A percentile compares a stretch with the other conserved stretches of the same genome.
These are phyloP conservation scores for Gossypium turneri DNA, from an alignment of 345 rosid genomes.

Conservation along the genomic window DNA sequence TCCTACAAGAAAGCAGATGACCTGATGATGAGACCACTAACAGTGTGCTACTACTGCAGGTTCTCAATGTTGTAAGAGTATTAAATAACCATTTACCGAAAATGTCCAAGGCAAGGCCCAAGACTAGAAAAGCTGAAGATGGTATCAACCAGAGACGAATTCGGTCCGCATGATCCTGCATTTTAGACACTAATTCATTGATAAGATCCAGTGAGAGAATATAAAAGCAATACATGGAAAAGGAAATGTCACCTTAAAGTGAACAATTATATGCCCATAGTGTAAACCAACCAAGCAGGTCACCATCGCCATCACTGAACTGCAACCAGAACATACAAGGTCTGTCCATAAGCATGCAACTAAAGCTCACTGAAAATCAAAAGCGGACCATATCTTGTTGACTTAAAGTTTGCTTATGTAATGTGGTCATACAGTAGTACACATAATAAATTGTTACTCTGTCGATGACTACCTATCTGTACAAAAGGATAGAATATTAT, in stretches of 20 bases:
- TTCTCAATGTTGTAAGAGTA: not conserved
- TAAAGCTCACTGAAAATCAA: not conserved
- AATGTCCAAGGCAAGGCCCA: conserved; percentile 52
- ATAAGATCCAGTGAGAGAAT: not conserved
- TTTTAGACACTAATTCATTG: not conserved
- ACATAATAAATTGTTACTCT: not conserved
- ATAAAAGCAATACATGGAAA: not conserved
- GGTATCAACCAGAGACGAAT: conserved; percentile 49
- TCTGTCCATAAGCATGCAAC: conserved; percentile 7
- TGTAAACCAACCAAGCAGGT: conserved; percentile 83
- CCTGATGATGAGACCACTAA: not conserved
- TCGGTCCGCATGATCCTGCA: conserved; percentile 63
- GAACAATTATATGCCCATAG: conserved; percentile 72
- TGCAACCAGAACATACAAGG: conserved; percentile 32
- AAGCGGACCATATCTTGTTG: not conserved
- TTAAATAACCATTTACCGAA: conserved; percentile 39
- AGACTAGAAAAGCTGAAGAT: conserved; percentile 46
- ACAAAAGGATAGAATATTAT: not conserved
- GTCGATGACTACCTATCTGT: not conserved
- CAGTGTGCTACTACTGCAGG: not conserved
- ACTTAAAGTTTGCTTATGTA: not conserved
- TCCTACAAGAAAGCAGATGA: conserved; percentile 37
- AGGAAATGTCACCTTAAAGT: conserved; percentile 58
- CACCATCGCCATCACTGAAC: conserved; percentile 77
- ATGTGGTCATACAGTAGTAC: not conserved